Evolutionary conservation across 2,329 filamentous ascomycete species (phyloP).

Genomic region (Dendryphion nanum): DNA sequence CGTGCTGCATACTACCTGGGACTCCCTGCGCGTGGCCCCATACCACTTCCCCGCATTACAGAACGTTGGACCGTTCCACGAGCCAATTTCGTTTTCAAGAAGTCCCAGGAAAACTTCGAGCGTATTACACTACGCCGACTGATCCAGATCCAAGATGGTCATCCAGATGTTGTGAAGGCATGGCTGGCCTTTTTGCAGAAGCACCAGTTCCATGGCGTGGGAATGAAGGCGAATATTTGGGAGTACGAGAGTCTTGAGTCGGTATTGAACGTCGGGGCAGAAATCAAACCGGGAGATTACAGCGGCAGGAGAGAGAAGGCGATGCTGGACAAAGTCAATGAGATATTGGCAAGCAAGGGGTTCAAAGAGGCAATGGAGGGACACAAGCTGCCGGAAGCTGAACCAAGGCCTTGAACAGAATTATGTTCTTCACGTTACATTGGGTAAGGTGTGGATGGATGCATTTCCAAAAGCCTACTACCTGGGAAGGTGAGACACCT

Average conservation of each 20-base stretch:
- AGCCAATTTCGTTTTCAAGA: constrained; percentile 92
- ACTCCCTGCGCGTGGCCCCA: constrained; percentile 79
- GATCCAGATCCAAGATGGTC: constrained; percentile 89
- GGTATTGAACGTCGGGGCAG: constrained; percentile 27
- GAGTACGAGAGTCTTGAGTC: constrained; percentile 69
- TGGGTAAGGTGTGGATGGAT: background rate
- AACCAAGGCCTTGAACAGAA: background rate
- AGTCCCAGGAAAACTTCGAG: constrained; percentile 97
- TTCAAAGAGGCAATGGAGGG: constrained; percentile 34
- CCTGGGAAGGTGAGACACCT: too few relatives aligned
- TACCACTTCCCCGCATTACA: constrained; percentile 79
- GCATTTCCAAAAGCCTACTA: background rate
- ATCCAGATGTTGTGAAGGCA: constrained; percentile 82
- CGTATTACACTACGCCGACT: constrained; percentile 79
- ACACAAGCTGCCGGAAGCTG: constrained; percentile 11
- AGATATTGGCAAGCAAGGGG: constrained; percentile 28
- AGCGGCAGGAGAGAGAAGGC: constrained; percentile 28
- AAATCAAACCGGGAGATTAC: constrained; percentile 24
- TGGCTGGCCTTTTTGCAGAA: constrained; percentile 93
- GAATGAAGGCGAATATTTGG: constrained; percentile 98
- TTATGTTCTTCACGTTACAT: background rate
- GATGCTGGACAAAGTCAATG: constrained; percentile 35
- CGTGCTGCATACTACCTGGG: constrained; percentile 92
- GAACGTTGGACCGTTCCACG: constrained; percentile 94
- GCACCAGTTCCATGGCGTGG: constrained; percentile 91